Evolutionary conservation across 805 yeast genomes (phyloP), one percentile per base, ranked within the genome.

Genomic region (Wickerhamomyces xylosicus): DNA sequence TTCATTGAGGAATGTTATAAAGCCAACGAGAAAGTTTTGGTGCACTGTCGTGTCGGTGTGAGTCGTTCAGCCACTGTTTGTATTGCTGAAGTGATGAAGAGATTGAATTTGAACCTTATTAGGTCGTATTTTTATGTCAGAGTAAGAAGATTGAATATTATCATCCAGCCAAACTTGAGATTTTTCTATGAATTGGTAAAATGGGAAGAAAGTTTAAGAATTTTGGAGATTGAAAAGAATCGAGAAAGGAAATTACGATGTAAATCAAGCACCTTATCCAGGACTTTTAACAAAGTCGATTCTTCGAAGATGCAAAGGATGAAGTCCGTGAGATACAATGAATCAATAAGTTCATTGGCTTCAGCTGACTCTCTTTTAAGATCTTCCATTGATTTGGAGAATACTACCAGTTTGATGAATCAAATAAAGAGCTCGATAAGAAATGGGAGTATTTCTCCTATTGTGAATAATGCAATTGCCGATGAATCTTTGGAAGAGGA

Each of bases 11-110:
- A 66, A 20, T 72, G 74, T 16, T 62, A 64, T 45, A 47, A 56
- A 17, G 47, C 48, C 1, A 61, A 60, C 29, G 74, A 74, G 18
- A 72, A 71, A 35, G 75, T 79, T 2, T 64, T 90, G 43, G 89
- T 90, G 10, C 97, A 90, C 57, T 90, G 97, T 52, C 83, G 95
- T 53, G 97, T 86, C 36, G 97, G 97, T 0, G 97, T 90, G 3
- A 85, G 95, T 0, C 66, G 97, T 40, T 85, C 95, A 3, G 97
- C 97, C 0, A 85, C 97, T 0, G 94, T 90, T 10, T 90, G 94
- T 49, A 90, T 90, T 47, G 96, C 96, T 1, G 97, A 87, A 54
- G 90, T 85, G 31, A 89, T 90, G 95, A 73, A 75, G 47, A 62
- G 95, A 32, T 60, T 83, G 38, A 61, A 72, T 14, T 63, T 85